Base-by-base conservation (phyloP, 1,139 yeast species). In the Suhomyces anneliseae region DNA sequence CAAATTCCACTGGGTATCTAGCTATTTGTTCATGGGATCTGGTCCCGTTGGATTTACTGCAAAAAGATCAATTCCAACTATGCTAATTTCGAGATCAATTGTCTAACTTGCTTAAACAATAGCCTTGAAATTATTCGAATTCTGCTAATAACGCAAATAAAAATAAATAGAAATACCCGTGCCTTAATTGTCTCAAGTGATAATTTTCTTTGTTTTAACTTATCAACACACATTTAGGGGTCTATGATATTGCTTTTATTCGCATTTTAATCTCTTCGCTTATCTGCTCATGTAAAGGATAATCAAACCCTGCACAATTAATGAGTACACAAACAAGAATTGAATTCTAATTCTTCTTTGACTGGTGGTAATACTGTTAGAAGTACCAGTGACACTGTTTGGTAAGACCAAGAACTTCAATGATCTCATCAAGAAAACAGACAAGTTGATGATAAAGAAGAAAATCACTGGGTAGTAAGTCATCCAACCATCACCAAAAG, bases 291-390 rank as follows among this genome's bases (percentile, higher is more conserved):
- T 70, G 43, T 48, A 55, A 42, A 55, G 50, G 9, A 57, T 57
- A 32, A 55, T 55, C 32, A 50, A 52, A 11, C 60, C 57, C 70
- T 93, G 99, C 59, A 90, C 76, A 29, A 89, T 77, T 59, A 90
- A 90, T 9, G 96, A 84, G 68, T 93, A 93, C 39, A 87, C 75
- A 62, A 93, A 90, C 58, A 93, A 73, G 64, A 90, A 92, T 62
- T 90, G 93, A 54, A 90, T 85, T 54, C 97, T 82, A 45, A 90
- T 82, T 64, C 90, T 86, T 56, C 95, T 79, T 57, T 88, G 90
- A 41, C 82, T 81, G 43, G 83, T 80, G 45, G 84, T 78, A 53
- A 82, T 72, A 40, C 80, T 81, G 50, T 79, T 80, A 34, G 82
- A 69, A 49, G 77, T 76, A 44, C 72, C 68, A 54, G 72, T 66